Conservation (phyloP, 495 filamentous ascomycete species). For the Penicillium taxi region DNA sequence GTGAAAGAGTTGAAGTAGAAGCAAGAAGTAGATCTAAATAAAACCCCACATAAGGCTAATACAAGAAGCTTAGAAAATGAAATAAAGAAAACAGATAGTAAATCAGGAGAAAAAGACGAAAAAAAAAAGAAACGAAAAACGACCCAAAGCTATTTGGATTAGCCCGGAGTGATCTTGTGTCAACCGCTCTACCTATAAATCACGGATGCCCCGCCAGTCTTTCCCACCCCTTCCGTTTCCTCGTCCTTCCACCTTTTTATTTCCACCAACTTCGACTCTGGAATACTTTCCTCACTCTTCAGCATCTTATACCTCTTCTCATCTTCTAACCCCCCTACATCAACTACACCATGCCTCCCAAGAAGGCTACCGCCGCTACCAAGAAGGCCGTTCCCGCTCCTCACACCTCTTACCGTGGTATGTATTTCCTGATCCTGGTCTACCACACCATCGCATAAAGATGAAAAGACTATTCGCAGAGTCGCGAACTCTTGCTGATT, state of each 20-base stretch:
- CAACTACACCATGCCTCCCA: constrained; percentile 42
- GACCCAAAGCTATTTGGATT: not conserved
- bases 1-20: not conserved
- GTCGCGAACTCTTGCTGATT: constrained; percentile 47
- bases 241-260: constrained; percentile 14
- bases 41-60: constrained; percentile 1
- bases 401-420: constrained; percentile 57
- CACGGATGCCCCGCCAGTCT: constrained; percentile 42
- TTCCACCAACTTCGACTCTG: constrained; percentile 11
- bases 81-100: constrained; percentile 9
- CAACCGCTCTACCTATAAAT: constrained; percentile 46
- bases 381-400: constrained; percentile 45
- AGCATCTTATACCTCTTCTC: constrained; percentile 1
- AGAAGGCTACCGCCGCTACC: constrained; percentile 42
- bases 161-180: constrained; percentile 34
- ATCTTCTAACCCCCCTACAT: constrained; percentile 11
- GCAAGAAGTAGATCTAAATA: not conserved
- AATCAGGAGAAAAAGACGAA: constrained; percentile 9
- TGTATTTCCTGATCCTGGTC: constrained; percentile 38
- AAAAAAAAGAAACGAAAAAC: constrained; percentile 5
- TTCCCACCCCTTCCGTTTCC: constrained; percentile 35
- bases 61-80: constrained; percentile 3
- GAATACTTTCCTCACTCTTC: constrained; percentile 2
- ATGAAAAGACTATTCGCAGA: constrained; percentile 17
- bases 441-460: constrained; percentile 39